phyloP scores from a whole-genome alignment of 108 stramenopile genomes.

The Conticribra weissflogii region DNA sequence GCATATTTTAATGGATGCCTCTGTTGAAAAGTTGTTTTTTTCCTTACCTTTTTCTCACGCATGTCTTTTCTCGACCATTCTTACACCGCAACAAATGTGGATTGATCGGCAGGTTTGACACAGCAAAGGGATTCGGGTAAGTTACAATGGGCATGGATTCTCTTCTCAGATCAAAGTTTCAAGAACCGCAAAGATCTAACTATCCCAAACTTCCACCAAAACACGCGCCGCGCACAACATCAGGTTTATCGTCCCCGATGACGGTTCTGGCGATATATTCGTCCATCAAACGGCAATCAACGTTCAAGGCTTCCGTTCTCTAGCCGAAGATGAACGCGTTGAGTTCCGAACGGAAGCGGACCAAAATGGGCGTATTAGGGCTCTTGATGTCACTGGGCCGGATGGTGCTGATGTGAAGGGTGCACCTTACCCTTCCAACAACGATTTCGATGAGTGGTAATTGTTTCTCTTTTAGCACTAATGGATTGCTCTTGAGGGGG shows the following conservation, averaged over 20 bases:
- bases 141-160: too few relatives aligned
- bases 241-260: conserved; percentile 58
- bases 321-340: conserved; percentile 59
- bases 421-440: conserved; percentile 49
- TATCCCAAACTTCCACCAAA: background rate
- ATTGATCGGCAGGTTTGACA: conserved; percentile 44
- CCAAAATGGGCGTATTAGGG: conserved; percentile 52
- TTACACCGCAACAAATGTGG: background rate
- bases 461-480: too few relatives aligned
- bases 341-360: conserved; percentile 41
- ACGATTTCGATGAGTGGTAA: conserved; percentile 44
- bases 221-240: background rate
- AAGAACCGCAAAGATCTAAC: background rate
- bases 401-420: conserved; percentile 85
- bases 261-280: conserved; percentile 55
- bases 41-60: too few relatives aligned
- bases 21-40: too few relatives aligned
- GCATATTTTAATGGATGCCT: too few relatives aligned
- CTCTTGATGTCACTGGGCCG: conserved; percentile 89
- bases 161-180: background rate
- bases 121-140: conserved; percentile 57
- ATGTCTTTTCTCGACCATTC: background rate
- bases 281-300: conserved; percentile 67
- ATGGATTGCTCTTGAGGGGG: background rate
- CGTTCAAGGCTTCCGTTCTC: conserved; percentile 55